Conservation (phyloP, 805 yeast species). For the Lipomyces chichibuensis region DNA sequence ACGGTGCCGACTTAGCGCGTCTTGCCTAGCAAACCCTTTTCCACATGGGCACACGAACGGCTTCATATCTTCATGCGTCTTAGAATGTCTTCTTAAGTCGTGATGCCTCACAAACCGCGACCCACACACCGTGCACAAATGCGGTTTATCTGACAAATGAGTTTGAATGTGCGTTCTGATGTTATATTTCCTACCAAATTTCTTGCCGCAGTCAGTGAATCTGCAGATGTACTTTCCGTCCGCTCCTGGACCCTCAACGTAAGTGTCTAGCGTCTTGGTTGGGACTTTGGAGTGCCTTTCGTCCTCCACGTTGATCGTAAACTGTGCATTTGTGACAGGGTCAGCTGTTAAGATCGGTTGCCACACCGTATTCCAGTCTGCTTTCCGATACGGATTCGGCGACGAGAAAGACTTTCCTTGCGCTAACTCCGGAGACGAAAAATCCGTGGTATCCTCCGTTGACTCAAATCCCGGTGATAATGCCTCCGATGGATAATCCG, state of each 20-base stretch:
- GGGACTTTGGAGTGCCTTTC: slow-evolving; percentile 17
- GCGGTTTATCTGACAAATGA: slow-evolving; percentile 92
- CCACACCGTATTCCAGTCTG: slow-evolving; percentile 26
- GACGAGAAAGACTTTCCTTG: slow-evolving; percentile 13
- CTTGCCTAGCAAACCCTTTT: slow-evolving; percentile 87
- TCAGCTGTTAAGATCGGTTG: slow-evolving; percentile 33
- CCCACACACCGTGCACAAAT: slow-evolving; percentile 71
- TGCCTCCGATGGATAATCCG: slow-evolving; percentile 28
- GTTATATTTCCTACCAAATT: slow-evolving; percentile 85
- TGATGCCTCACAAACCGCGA: slow-evolving; percentile 94
- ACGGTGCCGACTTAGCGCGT: slow-evolving; percentile 82
- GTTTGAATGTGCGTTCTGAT: slow-evolving; percentile 96
- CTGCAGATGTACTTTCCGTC: slow-evolving; percentile 73
- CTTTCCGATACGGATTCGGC: not conserved
- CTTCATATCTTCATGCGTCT: slow-evolving; percentile 75
- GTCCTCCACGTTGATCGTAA: slow-evolving; percentile 14
- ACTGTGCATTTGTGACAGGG: slow-evolving; percentile 24
- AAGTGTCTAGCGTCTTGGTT: slow-evolving; percentile 17
- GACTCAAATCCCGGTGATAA: slow-evolving; percentile 28
- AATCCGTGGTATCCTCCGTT: slow-evolving; percentile 28
- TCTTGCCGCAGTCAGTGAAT: slow-evolving; percentile 76
- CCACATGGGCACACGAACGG: slow-evolving; percentile 85
- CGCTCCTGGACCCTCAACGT: slow-evolving; percentile 48
- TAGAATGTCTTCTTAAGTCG: slow-evolving; percentile 86
- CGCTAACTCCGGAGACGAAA: slow-evolving; percentile 31